Evolutionary conservation across 2,329 filamentous ascomycete genomes (phyloP).

Genomic region (Colletotrichum coccodes): DNA sequence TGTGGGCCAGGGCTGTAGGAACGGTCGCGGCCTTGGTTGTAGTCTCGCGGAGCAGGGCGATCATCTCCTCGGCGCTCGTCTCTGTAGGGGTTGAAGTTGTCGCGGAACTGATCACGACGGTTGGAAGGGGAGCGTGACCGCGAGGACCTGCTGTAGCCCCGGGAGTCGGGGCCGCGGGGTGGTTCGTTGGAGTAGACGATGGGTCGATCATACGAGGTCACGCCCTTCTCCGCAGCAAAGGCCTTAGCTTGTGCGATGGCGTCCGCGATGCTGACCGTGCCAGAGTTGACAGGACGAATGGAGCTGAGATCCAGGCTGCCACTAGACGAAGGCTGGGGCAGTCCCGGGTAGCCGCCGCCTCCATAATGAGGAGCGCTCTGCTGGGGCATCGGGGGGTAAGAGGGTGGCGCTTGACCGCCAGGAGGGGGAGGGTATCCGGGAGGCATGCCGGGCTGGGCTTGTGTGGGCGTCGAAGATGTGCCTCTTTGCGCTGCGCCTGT

Average conservation of each 20-base stretch:
- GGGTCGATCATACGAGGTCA: slow-evolving; percentile 70
- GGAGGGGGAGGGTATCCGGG: slow-evolving; percentile 51
- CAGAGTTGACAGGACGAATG: slow-evolving; percentile 82
- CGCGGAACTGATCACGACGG: slow-evolving; percentile 76
- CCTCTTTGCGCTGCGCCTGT: slow-evolving; percentile 56
- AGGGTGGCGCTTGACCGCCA: slow-evolving; percentile 44
- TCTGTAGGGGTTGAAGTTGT: slow-evolving; percentile 84
- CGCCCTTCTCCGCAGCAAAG: slow-evolving; percentile 82
- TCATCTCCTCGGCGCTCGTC: slow-evolving; percentile 81
- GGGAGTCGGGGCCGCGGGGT: slow-evolving; percentile 45
- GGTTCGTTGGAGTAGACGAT: slow-evolving; percentile 53
- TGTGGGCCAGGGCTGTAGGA: slow-evolving; percentile 76
- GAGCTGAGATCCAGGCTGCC: slow-evolving; percentile 83
- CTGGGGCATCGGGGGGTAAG: slow-evolving; percentile 48
- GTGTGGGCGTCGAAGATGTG: slow-evolving; percentile 52
- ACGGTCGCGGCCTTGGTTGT: slow-evolving; percentile 68
- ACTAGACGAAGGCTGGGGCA: slow-evolving; percentile 76
- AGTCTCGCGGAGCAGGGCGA: slow-evolving; percentile 62
- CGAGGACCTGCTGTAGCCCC: slow-evolving; percentile 67
- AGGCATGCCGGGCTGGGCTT: slow-evolving; percentile 51
- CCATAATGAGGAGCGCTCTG: slow-evolving; percentile 50
- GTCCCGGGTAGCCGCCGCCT: slow-evolving; percentile 49
- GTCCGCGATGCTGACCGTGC: slow-evolving; percentile 85
- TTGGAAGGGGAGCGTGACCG: slow-evolving; percentile 78
- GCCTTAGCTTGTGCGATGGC: slow-evolving; percentile 87